Conservation (phyloP, 2,329 filamentous ascomycete species). For the Ophiostoma australiae region DNA sequence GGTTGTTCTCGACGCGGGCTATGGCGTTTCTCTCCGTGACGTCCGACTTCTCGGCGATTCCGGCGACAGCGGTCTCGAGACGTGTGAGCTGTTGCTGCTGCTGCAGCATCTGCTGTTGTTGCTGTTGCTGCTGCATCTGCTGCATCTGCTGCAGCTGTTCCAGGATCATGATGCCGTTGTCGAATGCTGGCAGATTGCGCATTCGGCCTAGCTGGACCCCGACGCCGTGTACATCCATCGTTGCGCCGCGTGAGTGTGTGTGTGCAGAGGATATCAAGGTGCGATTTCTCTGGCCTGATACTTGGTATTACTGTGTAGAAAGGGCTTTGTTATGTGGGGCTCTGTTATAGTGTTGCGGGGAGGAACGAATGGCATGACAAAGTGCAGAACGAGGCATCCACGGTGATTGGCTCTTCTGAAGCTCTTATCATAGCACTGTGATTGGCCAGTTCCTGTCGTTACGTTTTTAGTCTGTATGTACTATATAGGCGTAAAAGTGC, state of each 20-base stretch:
- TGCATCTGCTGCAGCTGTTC: background rate
- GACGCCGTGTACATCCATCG: too few relatives aligned
- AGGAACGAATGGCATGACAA: background rate
- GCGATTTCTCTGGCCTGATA: too few relatives aligned
- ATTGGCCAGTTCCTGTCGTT: constrained; percentile 14
- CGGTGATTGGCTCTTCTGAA: constrained; percentile 17
- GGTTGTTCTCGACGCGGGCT: background rate
- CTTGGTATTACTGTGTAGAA: too few relatives aligned
- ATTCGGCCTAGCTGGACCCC: too few relatives aligned
- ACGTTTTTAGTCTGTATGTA: constrained; percentile 9
- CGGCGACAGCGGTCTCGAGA: background rate
- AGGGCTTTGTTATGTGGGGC: too few relatives aligned
- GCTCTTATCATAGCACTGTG: constrained; percentile 19
- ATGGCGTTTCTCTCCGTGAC: background rate
- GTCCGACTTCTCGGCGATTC: background rate
- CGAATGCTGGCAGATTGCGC: too few relatives aligned
- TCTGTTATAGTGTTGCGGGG: too few relatives aligned
- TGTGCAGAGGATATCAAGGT: too few relatives aligned
- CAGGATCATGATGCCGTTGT: background rate
- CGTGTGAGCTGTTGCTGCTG: too few relatives aligned
- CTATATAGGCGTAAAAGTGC: too few relatives aligned
- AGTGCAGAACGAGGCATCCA: background rate
- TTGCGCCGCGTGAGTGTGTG: too few relatives aligned
- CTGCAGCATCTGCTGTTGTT: too few relatives aligned
- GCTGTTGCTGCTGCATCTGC: background rate